Evolutionary conservation across 176 grass and related monocot species (phyloP), one percentile per base, ranked within the genome.

Genomic region (Paspalum notatum): DNA sequence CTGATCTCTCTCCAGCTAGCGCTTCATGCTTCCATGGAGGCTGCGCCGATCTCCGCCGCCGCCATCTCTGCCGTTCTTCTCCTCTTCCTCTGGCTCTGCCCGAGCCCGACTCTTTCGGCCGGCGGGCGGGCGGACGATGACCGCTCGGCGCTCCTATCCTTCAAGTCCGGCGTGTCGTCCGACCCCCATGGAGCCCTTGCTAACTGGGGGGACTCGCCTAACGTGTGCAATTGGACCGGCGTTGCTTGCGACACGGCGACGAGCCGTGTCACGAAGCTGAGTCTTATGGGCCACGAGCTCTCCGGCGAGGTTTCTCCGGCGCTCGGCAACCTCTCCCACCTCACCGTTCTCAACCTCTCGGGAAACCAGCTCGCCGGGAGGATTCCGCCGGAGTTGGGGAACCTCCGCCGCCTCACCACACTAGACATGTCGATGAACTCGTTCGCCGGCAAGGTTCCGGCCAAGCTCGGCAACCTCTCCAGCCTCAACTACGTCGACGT

Each of bases 201-300:
- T 1, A 42, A 62, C 52, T 95, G 92, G 96, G 86, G 50, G n/a
- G n/a, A n/a, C 39, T 75, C 88, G 1, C 13, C 7, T 0, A 56
- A 87, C n/a, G 66, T 81, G 40, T 99, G 96, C 86, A 86, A 90
- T 45, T 99, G 96, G 96, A 93, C 88, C 6, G 92, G 96, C 8
- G 53, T 99, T 24, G 77, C 60, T 1, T 99, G 96, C 71, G 69
- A 90, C 85, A 20, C 12, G n/a, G 42, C 39, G 13, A 26, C 58
- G 15, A 26, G 53, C 26, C 90, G 71, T 9, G 92, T 95, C 24
- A 83, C 83, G 62, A 81, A 80, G 64, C 17, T 99, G 78, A 26
- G 55, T 3, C 91, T 99, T 5, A 48, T 66, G 3, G 68, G 74
- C 1, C 42, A 62, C 3, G 81, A 32, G 24, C 96, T 99, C 84